These are phyloP conservation scores for Chlorella ohadii DNA, from an alignment of 139 green algal species.

Conservation along the genomic window DNA sequence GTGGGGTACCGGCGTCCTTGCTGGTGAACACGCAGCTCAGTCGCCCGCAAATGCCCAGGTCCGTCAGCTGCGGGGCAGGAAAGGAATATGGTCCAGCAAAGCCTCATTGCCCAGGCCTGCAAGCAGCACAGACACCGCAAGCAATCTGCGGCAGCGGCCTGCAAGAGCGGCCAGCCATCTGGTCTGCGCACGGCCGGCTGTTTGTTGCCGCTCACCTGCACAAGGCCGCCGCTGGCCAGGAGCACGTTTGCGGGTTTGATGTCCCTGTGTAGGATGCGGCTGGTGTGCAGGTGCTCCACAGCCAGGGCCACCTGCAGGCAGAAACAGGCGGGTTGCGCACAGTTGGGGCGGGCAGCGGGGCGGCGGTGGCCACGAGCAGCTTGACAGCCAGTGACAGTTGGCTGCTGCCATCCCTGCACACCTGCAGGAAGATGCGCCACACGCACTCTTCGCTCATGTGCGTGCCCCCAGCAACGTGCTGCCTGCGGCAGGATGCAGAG, in stretches of 20 bases:
- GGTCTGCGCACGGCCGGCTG: too few relatives aligned
- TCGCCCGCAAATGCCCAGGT: conserved; percentile 8
- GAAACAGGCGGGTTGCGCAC: too few relatives aligned
- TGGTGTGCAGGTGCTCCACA: conserved; percentile 8
- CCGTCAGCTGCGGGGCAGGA: neutral
- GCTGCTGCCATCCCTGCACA: neutral
- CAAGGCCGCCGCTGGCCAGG: conserved; percentile 3
- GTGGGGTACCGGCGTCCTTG: conserved; percentile 5
- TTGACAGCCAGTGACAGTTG: too few relatives aligned
- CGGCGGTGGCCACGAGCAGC: neutral
- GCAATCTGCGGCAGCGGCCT: too few relatives aligned
- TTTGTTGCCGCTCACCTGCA: too few relatives aligned
- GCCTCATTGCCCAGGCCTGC: too few relatives aligned
- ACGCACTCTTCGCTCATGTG: neutral
- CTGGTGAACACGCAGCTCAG: neutral
- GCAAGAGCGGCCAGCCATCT: too few relatives aligned
- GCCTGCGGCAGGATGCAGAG: too few relatives aligned
- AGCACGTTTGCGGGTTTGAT: conserved; percentile 17
- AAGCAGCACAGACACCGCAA: too few relatives aligned
- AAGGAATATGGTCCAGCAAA: too few relatives aligned
- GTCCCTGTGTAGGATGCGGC: conserved; percentile 20
- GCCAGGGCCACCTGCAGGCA: conserved; percentile 1
- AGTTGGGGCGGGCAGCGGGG: neutral
- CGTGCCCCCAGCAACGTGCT: too few relatives aligned
- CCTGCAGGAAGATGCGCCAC: conserved; percentile 17